Evolutionary conservation across 2,329 filamentous ascomycete species (phyloP).

Genomic region (Diaporthe citrichinensis): DNA sequence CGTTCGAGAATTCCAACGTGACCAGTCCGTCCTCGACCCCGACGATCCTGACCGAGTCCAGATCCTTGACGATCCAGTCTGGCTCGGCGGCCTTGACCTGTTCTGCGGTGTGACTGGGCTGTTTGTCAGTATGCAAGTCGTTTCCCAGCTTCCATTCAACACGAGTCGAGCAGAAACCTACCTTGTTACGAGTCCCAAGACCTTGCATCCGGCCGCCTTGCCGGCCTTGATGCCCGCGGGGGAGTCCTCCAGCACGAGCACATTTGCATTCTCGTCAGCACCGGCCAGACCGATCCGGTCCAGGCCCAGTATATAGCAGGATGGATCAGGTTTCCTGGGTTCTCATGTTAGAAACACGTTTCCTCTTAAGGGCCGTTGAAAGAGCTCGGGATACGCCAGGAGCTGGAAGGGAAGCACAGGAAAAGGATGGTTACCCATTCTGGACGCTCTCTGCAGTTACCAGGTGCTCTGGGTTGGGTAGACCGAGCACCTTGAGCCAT

Average conservation of each 20-base stretch:
- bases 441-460: conserved; percentile 83
- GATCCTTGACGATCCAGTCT: conserved; percentile 88
- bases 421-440: conserved; percentile 55
- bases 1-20: conserved; percentile 77
- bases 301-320: conserved; percentile 79
- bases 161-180: neutral
- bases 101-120: conserved; percentile 79
- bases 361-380: neutral
- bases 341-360: neutral
- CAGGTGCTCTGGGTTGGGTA: conserved; percentile 76
- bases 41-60: conserved; percentile 79
- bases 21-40: conserved; percentile 70
- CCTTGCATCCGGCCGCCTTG: conserved; percentile 87
- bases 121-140: conserved; percentile 5
- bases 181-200: conserved; percentile 82
- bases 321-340: conserved; percentile 79
- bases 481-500: conserved; percentile 77
- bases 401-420: neutral
- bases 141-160: neutral
- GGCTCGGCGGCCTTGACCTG: conserved; percentile 83
- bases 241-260: conserved; percentile 90
- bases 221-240: conserved; percentile 87
- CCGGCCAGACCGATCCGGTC: conserved; percentile 69
- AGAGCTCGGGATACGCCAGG: neutral
- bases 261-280: conserved; percentile 54